A percentile compares a stretch with the other conserved stretches of the same genome.
Conservation (phyloP, 345 rosid genomes). For the Populus simonii region DNA sequence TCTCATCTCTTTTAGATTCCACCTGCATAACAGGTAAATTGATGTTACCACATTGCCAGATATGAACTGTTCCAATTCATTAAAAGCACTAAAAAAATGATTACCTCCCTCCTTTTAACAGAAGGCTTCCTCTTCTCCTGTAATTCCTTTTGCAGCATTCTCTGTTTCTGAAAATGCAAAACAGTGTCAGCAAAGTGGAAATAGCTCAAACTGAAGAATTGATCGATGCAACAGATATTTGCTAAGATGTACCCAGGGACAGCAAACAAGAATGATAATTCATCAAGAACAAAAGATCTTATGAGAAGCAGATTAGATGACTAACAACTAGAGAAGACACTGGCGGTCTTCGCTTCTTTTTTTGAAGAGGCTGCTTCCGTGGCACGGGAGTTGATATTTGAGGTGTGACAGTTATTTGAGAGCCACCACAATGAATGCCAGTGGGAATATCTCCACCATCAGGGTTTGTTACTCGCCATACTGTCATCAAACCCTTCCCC, state of each 20-base stretch:
- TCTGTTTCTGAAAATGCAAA: constrained; percentile 49
- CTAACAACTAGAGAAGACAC: constrained; percentile 51
- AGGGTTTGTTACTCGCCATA: constrained; percentile 75
- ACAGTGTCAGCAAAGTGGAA: constrained; percentile 18
- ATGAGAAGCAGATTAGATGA: constrained; percentile 17
- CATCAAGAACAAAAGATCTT: constrained; percentile 6
- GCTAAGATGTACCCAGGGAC: neutral
- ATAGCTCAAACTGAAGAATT: constrained; percentile 2
- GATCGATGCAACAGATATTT: neutral
- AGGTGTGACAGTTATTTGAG: constrained; percentile 21
- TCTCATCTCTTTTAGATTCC: constrained; percentile 32
- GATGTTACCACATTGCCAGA: constrained; percentile 11
- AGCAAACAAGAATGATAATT: neutral
- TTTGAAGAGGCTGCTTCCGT: constrained; percentile 37
- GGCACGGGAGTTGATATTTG: constrained; percentile 20
- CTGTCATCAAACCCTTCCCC: constrained; percentile 97
- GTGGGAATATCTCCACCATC: constrained; percentile 49
- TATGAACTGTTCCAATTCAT: constrained; percentile 14
- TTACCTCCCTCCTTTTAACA: constrained; percentile 56
- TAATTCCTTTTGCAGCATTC: constrained; percentile 46
- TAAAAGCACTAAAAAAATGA: neutral
- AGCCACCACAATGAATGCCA: constrained; percentile 40
- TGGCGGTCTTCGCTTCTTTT: constrained; percentile 39
- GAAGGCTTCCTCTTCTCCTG: constrained; percentile 51
- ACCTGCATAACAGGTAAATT: constrained; percentile 44